These are phyloP conservation scores for Pezicula carpinea DNA, from an alignment of 2,329 filamentous ascomycete species.

Conservation along the genomic window DNA sequence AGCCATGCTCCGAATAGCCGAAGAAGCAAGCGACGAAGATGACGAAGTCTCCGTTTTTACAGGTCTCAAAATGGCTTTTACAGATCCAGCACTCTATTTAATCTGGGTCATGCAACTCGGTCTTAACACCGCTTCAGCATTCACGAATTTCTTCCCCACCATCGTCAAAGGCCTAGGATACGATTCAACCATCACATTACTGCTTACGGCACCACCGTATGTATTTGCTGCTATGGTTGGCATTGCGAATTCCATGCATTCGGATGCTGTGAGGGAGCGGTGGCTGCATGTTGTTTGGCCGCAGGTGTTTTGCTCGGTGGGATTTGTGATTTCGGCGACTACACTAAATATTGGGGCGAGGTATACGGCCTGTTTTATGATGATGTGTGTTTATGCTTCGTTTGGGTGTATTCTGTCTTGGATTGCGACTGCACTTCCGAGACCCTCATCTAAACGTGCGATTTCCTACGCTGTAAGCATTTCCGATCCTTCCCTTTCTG, in stretches of 20 bases:
- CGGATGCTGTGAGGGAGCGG: slow-evolving; percentile 11
- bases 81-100: slow-evolving; percentile 11
- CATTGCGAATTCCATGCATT: slow-evolving; percentile 6
- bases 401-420: slow-evolving; percentile 16
- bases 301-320: slow-evolving; percentile 11
- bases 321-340: slow-evolving; percentile 13
- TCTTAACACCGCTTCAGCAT: slow-evolving; percentile 7
- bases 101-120: slow-evolving; percentile 10
- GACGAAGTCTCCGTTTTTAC: slow-evolving; percentile 8
- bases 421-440: slow-evolving; percentile 14
- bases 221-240: slow-evolving; percentile 7
- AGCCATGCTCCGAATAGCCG: slow-evolving; percentile 4
- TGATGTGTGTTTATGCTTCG: slow-evolving; percentile 13
- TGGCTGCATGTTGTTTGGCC: slow-evolving; percentile 14
- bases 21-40: slow-evolving; percentile 7
- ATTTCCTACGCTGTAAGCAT: slow-evolving; percentile 14
- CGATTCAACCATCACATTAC: background rate
- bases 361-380: slow-evolving; percentile 17
- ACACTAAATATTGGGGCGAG: slow-evolving; percentile 13
- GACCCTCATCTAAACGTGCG: slow-evolving; percentile 18
- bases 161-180: background rate
- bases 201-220: slow-evolving; percentile 2
- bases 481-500: no score
- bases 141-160: slow-evolving; percentile 4
- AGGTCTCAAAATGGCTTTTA: slow-evolving; percentile 13